Conservation (phyloP, 1,284 basidiomycete species). For the Cryptococcus wingfieldii region DNA sequence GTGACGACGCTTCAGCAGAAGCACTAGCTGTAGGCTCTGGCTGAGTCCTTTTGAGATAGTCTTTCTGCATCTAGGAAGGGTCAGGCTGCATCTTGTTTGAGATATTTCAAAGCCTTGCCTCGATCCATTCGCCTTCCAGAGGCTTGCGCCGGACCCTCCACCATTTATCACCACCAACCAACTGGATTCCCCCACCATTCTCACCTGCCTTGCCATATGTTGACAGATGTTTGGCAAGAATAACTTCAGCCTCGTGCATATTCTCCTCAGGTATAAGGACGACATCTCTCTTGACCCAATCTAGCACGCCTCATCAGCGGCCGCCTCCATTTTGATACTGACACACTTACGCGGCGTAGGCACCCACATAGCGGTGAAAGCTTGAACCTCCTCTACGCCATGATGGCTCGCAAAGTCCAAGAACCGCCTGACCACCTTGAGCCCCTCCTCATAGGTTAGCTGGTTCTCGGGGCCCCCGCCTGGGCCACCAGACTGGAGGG, state of each 20-base stretch:
- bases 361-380: slow-evolving; percentile 47
- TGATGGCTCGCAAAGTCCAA: slow-evolving; percentile 41
- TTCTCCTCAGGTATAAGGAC: slow-evolving; percentile 41
- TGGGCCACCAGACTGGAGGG: slow-evolving; percentile 25
- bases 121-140: slow-evolving; percentile 85
- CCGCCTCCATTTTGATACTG: not conserved
- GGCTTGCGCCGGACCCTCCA: slow-evolving; percentile 79
- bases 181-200: slow-evolving; percentile 35
- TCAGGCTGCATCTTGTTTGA: not conserved
- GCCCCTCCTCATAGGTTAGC: slow-evolving; percentile 44
- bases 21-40: slow-evolving; percentile 11
- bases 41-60: slow-evolving; percentile 47
- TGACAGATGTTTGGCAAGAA: slow-evolving; percentile 43
- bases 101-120: slow-evolving; percentile 28
- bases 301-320: slow-evolving; percentile 3
- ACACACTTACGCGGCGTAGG: slow-evolving; percentile 37
- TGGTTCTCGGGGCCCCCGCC: slow-evolving; percentile 41
- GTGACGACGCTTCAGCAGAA: not conserved
- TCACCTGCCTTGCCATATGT: slow-evolving; percentile 34
- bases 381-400: slow-evolving; percentile 49
- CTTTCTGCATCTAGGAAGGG: slow-evolving; percentile 47
- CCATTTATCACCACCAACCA: slow-evolving; percentile 83
- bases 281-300: slow-evolving; percentile 44
- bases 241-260: slow-evolving; percentile 40
- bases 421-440: slow-evolving; percentile 41